phyloP scores from a whole-genome alignment of 768 basidiomycete genomes.

The Lanmaoa pseudosensibilis region DNA sequence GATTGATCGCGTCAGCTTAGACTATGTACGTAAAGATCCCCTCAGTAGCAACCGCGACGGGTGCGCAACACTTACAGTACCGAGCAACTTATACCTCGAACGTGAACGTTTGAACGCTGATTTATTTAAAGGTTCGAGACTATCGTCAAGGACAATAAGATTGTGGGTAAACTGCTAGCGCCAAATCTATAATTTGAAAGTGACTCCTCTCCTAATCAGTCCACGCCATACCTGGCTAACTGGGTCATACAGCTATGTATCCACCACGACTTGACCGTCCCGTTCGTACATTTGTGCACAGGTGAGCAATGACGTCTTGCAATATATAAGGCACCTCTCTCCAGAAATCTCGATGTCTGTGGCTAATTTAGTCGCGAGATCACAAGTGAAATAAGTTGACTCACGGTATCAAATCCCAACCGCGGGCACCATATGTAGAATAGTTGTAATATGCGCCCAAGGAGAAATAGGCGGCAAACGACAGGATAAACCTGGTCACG shows the following conservation, averaged over 20 bases:
- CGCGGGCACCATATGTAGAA: constrained; percentile 81
- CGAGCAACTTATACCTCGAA: too few relatives aligned
- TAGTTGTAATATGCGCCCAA: constrained; percentile 89
- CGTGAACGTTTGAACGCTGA: too few relatives aligned
- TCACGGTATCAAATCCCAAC: constrained; percentile 81
- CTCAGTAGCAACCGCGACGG: background rate
- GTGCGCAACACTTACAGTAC: too few relatives aligned
- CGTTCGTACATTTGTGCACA: constrained; percentile 72
- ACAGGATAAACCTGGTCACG: constrained; percentile 49
- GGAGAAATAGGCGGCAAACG: constrained; percentile 67
- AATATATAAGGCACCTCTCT: constrained; percentile 86
- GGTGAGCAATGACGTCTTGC: constrained; percentile 71
- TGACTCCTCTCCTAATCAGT: constrained; percentile 1
- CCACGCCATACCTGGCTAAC: background rate
- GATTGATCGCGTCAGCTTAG: constrained; percentile 1
- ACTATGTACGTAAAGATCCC: constrained; percentile 20
- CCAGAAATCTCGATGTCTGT: constrained; percentile 88
- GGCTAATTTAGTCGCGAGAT: constrained; percentile 1
- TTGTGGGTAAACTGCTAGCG: too few relatives aligned
- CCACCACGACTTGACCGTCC: constrained; percentile 66
- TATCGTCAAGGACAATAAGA: too few relatives aligned
- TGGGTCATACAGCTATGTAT: constrained; percentile 68
- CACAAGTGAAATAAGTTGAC: constrained; percentile 33
- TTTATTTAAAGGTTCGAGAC: too few relatives aligned
- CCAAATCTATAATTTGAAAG: background rate